Conservation (phyloP, 1,139 yeast species). For the Suhomyces kunorum region DNA sequence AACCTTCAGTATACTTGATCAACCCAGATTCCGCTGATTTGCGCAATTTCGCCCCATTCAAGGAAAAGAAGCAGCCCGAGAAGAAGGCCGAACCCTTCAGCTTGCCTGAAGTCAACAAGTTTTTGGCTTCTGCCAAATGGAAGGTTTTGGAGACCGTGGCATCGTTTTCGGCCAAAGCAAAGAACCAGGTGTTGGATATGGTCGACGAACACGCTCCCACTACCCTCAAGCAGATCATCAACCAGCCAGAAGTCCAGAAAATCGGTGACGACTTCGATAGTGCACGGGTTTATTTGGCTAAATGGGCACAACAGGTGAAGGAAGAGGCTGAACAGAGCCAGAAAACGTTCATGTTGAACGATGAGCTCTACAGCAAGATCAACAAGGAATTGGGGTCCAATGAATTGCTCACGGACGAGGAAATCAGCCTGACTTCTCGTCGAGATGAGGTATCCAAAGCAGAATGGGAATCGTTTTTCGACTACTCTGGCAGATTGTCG, state of each 20-base stretch:
- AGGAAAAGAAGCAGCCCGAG: conserved; percentile 23
- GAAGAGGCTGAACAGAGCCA: conserved; percentile 85
- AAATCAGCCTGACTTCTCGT: conserved; percentile 61
- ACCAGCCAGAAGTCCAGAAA: conserved; percentile 75
- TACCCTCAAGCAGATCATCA: conserved; percentile 62
- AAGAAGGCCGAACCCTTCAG: conserved; percentile 25
- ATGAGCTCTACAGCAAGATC: conserved; percentile 58
- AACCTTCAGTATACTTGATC: conserved; percentile 68
- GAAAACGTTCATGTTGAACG: conserved; percentile 57
- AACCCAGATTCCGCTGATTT: conserved; percentile 82
- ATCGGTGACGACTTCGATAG: conserved; percentile 91
- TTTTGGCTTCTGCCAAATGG: conserved; percentile 79
- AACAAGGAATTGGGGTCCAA: conserved; percentile 70
- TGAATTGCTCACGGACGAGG: conserved; percentile 59
- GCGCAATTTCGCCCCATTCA: conserved; percentile 71
- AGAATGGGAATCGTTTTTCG: conserved; percentile 91
- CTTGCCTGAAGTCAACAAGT: conserved; percentile 45
- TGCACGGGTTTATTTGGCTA: conserved; percentile 87
- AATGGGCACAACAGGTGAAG: conserved; percentile 95
- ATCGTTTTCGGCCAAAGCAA: conserved; percentile 69
- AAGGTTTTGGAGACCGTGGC: conserved; percentile 82
- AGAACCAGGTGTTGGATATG: conserved; percentile 57
- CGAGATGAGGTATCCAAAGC: conserved; percentile 61
- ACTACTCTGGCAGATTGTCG: conserved; percentile 68
- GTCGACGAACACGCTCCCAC: conserved; percentile 69